Evolutionary conservation across 768 basidiomycete species (phyloP).

Genomic region (Boletus sp.): DNA sequence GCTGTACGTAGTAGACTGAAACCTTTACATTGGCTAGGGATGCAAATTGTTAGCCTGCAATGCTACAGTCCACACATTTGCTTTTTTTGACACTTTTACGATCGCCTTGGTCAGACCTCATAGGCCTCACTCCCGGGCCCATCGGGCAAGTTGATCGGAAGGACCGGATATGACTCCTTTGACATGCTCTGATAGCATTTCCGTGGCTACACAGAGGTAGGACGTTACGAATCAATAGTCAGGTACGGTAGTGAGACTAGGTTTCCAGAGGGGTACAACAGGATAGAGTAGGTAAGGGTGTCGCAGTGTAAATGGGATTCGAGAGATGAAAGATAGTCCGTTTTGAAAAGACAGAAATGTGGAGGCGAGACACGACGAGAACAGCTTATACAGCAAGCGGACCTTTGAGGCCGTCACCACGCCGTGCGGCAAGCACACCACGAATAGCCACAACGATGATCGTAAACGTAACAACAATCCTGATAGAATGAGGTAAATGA

Average conservation of each 20-base stretch:
- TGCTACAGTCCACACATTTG: no score
- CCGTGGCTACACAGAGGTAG: neutral
- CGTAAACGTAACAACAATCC: conserved; percentile 63
- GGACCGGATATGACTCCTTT: neutral
- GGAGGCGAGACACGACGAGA: neutral
- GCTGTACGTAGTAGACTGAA: no score
- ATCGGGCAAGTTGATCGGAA: neutral
- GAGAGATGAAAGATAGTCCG: neutral
- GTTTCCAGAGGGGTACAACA: conserved; percentile 11
- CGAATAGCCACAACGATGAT: conserved; percentile 59
- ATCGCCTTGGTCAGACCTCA: neutral
- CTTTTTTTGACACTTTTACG: no score
- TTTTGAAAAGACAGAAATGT: conserved; percentile 6
- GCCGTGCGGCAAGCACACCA: conserved; percentile 54
- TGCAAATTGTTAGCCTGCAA: no score
- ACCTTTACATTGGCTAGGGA: no score
- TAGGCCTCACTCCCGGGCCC: neutral
- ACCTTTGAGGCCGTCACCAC: conserved; percentile 68
- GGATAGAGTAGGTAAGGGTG: conserved; percentile 7
- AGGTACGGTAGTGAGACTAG: neutral
- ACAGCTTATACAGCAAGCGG: conserved; percentile 41
- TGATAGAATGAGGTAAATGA: conserved; percentile 24
- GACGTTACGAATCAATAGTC: neutral
- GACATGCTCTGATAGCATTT: conserved; percentile 6
- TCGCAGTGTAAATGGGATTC: conserved; percentile 11